Base-by-base conservation (phyloP, 306 rosid genomes). In the Cicer judaicum region DNA sequence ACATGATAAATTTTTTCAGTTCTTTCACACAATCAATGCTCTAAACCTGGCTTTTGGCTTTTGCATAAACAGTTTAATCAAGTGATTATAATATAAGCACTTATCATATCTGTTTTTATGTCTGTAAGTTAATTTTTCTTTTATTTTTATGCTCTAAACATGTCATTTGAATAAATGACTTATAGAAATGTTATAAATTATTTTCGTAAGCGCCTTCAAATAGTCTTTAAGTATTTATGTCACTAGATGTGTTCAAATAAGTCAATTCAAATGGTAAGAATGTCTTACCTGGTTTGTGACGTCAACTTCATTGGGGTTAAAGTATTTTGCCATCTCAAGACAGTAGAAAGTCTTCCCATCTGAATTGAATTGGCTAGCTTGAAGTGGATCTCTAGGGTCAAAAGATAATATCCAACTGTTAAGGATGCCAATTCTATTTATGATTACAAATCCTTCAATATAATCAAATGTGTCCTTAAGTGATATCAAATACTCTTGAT, bases 401-500 rank as follows among this genome's bases (percentile, higher is more conserved):
- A 94, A 94, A 54, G 96, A 88, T 43, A 95, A 92, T 77, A 96
- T 90, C 99, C 99, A 94, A 68, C 78, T 88, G 72, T 94, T 85
- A 36, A 94, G 96, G 48, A 90, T 79, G 49, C 91, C 93, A 1
- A 89, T 94, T 75, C 88, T 85, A 39, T 94, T 94, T 69, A 85
- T 89, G 61, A 86, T 74, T 29, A 90, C 97, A 63, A 94, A 94
- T 55, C 99, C 99, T 87, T 94, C 99, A 65, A 94, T 65, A 36
- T 94, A 94, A 75, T 92, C 96, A 57, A 94, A 89, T 40, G 92
- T 84, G 67, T 89, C 74, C 52, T 79, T 76, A 43, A 92, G 80
- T 67, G 97, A 89, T 86, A 94, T 85, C 48, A 94, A 80, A 68
- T 79, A 38, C 84, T 94, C 99, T 89, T 94, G 98, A 81, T 94